Base-by-base conservation (phyloP, 441 rosid genomes). In the Pelargonium citronellum region DNA sequence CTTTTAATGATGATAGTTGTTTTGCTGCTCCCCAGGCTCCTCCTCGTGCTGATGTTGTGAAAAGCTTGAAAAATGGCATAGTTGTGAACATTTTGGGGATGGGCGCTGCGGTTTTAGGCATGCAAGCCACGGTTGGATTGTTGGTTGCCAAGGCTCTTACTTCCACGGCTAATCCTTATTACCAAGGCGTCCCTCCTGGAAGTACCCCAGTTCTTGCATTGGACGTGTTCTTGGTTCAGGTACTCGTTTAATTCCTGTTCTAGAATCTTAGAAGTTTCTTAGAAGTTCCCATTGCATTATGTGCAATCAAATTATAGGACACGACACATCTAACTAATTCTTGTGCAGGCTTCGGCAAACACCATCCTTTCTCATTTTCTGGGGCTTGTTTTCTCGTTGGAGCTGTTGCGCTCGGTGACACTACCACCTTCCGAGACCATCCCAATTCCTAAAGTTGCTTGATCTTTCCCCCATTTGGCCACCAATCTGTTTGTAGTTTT, bases 191-290 rank as follows among this genome's bases (percentile, higher is more conserved):
- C 41, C 69, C 96, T 22, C 96, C 95, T 4, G 97, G 92, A 57
- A 84, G 76, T 72, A 83, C 84, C 51, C 98, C 99, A 0, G 96
- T 91, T 65, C 92, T 95, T 46, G 97, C 97, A 5, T 81, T 92
- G 78, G 99, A 95, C 71, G 96, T 95, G 30, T 95, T 92, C 86
- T 80, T 95, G 68, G 98, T 95, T 76, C 99, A 92, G 99, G 99
- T 86, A 89, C 65, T 63, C 2, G 7, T 44, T 19, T 46, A 13
- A 11, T 46, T 46, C 15, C n/a, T 4, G 12, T 46, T 46, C 53
- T 15, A 46, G 15, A 46, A 46, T 46, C 51, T 4, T 13, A 1
- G 1, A 34, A n/a, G 61, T 30, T 3, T 60, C 9, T 10, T 44
- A 44, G 10, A 10, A 46, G 15, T 46, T 41, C 10, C 44, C 11